Evolutionary conservation across 2,329 filamentous ascomycete species (phyloP).

Genomic region (Epichloe bromicola): DNA sequence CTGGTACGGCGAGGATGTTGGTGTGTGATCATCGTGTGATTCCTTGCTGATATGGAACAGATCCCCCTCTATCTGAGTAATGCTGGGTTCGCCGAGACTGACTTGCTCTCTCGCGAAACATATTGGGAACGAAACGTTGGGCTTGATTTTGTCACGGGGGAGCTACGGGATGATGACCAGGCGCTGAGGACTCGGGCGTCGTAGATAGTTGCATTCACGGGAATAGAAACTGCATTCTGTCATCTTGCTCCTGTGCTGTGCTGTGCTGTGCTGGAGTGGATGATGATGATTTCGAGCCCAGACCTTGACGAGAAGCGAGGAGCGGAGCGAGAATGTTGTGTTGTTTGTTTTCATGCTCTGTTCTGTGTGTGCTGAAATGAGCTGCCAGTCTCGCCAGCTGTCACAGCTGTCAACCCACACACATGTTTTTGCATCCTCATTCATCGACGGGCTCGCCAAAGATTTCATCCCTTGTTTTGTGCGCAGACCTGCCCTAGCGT

Average conservation of each 20-base stretch:
- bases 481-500: neutral
- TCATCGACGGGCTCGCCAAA: neutral
- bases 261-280: no score
- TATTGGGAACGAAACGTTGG: neutral
- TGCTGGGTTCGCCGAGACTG: neutral
- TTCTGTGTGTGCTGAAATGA: neutral
- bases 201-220: neutral
- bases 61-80: neutral
- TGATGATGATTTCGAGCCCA: no score
- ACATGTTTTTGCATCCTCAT: neutral
- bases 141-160: neutral
- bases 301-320: no score
- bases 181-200: neutral
- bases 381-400: constrained; percentile 1
- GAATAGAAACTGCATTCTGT: neutral
- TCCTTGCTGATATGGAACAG: neutral
- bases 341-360: neutral
- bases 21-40: neutral
- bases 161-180: neutral
- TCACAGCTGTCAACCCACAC: neutral
- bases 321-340: neutral
- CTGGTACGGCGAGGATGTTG: constrained; percentile 11
- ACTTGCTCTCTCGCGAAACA: no score
- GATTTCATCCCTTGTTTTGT: neutral
- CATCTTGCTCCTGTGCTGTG: neutral